These are phyloP conservation scores for Dioszegia aurantiaca DNA, from an alignment of 768 basidiomycete species.

Conservation along the genomic window DNA sequence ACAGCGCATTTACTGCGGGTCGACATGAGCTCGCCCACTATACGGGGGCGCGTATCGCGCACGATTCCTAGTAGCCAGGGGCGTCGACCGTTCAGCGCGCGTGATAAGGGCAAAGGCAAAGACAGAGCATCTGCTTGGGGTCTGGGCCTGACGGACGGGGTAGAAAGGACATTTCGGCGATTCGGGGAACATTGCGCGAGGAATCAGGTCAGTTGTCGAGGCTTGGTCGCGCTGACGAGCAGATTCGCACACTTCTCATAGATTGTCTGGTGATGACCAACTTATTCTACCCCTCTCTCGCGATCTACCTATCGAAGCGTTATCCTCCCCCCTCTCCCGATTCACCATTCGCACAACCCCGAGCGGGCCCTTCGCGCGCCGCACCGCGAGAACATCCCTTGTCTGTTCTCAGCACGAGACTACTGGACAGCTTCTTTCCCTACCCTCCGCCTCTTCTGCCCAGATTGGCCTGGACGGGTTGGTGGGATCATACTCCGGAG, in stretches of 20 bases:
- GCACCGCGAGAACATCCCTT: conserved; percentile 41
- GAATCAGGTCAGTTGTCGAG: conserved; percentile 45
- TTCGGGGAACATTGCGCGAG: conserved; percentile 51
- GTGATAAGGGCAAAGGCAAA: conserved; percentile 19
- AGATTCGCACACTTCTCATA: conserved; percentile 51
- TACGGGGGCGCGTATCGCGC: no score
- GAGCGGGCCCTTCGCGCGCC: conserved; percentile 24
- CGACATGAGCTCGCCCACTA: no score
- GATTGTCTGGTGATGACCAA: conserved; percentile 52
- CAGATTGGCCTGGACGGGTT: conserved; percentile 29
- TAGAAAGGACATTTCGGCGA: conserved; percentile 40
- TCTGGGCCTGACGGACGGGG: conserved; percentile 19
- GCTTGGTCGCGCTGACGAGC: conserved; percentile 5
- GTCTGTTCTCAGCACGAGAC: conserved; percentile 43
- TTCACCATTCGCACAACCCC: conserved; percentile 14
- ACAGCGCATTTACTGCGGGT: no score
- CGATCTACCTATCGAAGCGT: conserved; percentile 41
- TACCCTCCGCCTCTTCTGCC: conserved; percentile 49
- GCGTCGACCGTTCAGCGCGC: no score
- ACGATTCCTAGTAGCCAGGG: no score
- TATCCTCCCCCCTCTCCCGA: conserved; percentile 35
- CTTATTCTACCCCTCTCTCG: conserved; percentile 51
- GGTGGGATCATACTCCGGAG: conserved; percentile 37
- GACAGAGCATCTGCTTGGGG: conserved; percentile 9
- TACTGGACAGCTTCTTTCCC: conserved; percentile 50